These are phyloP conservation scores for Cardamine resedifolia DNA, from an alignment of 345 rosid genomes.

Conservation along the genomic window DNA sequence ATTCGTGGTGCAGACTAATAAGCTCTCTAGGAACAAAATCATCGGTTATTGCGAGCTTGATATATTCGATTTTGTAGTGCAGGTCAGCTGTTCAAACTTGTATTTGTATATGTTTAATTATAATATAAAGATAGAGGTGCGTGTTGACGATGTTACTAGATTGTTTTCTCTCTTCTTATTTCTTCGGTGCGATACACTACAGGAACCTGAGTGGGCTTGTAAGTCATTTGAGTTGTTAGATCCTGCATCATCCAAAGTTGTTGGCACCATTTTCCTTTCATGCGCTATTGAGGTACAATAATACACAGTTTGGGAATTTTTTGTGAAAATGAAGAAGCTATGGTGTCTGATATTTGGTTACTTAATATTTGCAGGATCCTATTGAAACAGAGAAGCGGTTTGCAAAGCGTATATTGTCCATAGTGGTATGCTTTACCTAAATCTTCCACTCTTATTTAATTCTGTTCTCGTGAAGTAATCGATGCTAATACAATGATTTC, in stretches of 20 bases:
- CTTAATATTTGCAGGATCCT: conserved; percentile 65
- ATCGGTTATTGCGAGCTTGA: conserved; percentile 83
- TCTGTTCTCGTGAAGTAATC: neutral
- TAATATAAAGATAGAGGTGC: no score
- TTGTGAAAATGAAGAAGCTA: neutral
- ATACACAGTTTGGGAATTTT: neutral
- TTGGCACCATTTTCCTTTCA: conserved; percentile 70
- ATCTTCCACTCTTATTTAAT: neutral
- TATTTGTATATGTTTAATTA: neutral
- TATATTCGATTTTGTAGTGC: conserved; percentile 61
- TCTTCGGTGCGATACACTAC: neutral
- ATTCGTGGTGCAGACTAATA: conserved; percentile 68
- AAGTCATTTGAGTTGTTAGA: conserved; percentile 67
- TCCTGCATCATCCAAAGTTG: conserved; percentile 60
- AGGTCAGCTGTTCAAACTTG: conserved; percentile 41
- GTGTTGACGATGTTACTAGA: no score
- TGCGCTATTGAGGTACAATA: conserved; percentile 81
- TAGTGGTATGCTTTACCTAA: conserved; percentile 57
- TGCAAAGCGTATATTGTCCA: conserved; percentile 80
- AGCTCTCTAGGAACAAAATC: conserved; percentile 67
- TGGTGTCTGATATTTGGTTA: conserved; percentile 27
- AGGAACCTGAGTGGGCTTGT: conserved; percentile 54
- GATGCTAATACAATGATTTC: no score
- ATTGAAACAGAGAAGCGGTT: conserved; percentile 81
- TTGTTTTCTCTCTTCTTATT: neutral